Conservation (phyloP, 306 rosid species). For the Casuarina cunninghamiana region DNA sequence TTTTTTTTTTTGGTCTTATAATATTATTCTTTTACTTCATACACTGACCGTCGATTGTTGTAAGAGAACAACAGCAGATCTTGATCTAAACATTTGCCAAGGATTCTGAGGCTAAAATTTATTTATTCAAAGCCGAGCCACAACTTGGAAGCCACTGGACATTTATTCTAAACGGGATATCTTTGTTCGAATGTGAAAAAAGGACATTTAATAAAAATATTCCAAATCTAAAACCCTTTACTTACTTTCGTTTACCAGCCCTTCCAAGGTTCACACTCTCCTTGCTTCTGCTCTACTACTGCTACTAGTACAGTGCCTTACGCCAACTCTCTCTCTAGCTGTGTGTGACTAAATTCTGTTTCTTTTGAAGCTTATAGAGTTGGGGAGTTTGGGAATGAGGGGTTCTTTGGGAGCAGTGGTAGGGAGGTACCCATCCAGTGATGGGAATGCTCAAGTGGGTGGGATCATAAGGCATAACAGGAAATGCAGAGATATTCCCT, state of each 20-base stretch:
- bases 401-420: slow-evolving; percentile 94
- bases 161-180: slow-evolving; percentile 28
- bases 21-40: not conserved
- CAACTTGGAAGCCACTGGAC: slow-evolving; percentile 26
- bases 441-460: slow-evolving; percentile 72
- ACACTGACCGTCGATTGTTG: too few species aligned
- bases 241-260: not conserved
- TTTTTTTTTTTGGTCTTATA: too few species aligned
- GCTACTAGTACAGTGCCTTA: not conserved
- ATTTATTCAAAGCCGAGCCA: too few species aligned
- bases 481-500: slow-evolving; percentile 79
- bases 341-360: slow-evolving; percentile 4
- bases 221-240: slow-evolving; percentile 59
- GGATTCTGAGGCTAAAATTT: too few species aligned
- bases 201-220: slow-evolving; percentile 13
- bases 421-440: slow-evolving; percentile 93
- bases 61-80: too few species aligned
- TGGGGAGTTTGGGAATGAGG: slow-evolving; percentile 53
- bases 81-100: too few species aligned
- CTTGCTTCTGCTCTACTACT: slow-evolving; percentile 41
- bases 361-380: slow-evolving; percentile 30
- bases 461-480: slow-evolving; percentile 82
- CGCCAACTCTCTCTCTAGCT: not conserved
- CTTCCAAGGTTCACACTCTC: slow-evolving; percentile 25
- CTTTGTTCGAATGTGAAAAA: slow-evolving; percentile 46